Percentiles rank a stretch among this genome's conserved stretches.
These are phyloP conservation scores for Evansstolkia leycettana DNA, from an alignment of 495 filamentous ascomycete genomes.

Conservation along the genomic window DNA sequence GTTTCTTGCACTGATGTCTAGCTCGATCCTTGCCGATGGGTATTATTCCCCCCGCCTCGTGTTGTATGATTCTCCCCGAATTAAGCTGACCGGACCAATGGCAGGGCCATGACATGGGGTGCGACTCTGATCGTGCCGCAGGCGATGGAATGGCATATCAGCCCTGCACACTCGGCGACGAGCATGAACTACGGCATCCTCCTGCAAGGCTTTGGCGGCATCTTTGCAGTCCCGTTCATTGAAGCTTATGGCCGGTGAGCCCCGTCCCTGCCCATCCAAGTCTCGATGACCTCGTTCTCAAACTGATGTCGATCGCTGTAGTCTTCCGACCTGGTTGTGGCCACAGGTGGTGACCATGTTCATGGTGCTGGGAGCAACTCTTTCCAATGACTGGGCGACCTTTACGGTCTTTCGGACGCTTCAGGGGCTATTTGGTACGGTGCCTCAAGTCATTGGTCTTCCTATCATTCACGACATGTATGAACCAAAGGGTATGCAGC, in stretches of 20 bases:
- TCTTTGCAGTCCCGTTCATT: slow-evolving; percentile 38
- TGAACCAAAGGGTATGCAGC: slow-evolving; percentile 21
- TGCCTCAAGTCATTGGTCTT: slow-evolving; percentile 34
- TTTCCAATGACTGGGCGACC: slow-evolving; percentile 28
- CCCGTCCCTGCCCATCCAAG: slow-evolving; percentile 5
- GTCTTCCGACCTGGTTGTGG: slow-evolving; percentile 39
- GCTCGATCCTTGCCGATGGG: slow-evolving; percentile 26
- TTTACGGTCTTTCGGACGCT: slow-evolving; percentile 41
- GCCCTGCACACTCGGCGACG: slow-evolving; percentile 23
- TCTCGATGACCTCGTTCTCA: too few species aligned
- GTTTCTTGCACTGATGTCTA: slow-evolving; percentile 24
- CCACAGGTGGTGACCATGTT: slow-evolving; percentile 35
- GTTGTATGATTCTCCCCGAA: too few species aligned
- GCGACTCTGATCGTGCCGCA: slow-evolving; percentile 36
- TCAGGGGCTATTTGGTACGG: slow-evolving; percentile 37
- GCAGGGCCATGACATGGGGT: slow-evolving; percentile 40
- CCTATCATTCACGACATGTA: slow-evolving; percentile 37
- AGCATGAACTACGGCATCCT: slow-evolving; percentile 39
- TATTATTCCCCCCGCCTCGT: too few species aligned
- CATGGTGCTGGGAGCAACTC: slow-evolving; percentile 33
- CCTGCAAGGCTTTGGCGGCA: slow-evolving; percentile 39
- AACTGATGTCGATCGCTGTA: too few species aligned
- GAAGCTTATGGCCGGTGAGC: slow-evolving; percentile 35
- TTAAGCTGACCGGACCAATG: not conserved
- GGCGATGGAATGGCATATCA: slow-evolving; percentile 34